Evolutionary conservation across 1,139 yeast genomes (phyloP).

Genomic region (Debaryomyces subglobosus): DNA sequence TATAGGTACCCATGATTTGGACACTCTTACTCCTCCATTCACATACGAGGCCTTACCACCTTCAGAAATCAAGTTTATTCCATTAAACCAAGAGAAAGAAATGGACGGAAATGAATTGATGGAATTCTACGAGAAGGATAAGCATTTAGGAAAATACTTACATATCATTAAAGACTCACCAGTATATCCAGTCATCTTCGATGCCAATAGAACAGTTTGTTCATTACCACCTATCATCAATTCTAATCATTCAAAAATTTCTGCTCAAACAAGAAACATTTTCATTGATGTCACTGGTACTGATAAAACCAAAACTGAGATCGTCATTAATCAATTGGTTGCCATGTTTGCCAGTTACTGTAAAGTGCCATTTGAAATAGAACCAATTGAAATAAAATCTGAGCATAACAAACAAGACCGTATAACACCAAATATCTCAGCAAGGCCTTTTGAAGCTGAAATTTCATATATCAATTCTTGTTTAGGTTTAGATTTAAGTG

Average conservation of each 20-base stretch:
- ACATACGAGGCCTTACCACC: conserved; percentile 87
- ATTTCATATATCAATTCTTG: conserved; percentile 88
- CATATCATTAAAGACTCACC: conserved; percentile 89
- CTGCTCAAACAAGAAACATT: conserved; percentile 81
- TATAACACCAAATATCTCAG: conserved; percentile 70
- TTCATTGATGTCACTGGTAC: conserved; percentile 96
- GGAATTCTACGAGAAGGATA: conserved; percentile 90
- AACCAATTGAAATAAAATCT: conserved; percentile 84
- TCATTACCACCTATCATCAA: conserved; percentile 98
- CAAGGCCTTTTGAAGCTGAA: conserved; percentile 75
- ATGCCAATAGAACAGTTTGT: conserved; percentile 75
- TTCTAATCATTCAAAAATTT: conserved; percentile 86
- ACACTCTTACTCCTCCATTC: conserved; percentile 80
- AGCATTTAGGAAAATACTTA: conserved; percentile 84
- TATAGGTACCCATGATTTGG: conserved; percentile 96
- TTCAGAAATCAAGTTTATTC: conserved; percentile 73
- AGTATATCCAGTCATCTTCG: conserved; percentile 88
- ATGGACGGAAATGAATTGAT: conserved; percentile 79
- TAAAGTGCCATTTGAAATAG: conserved; percentile 75
- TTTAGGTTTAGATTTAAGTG: conserved; percentile 74
- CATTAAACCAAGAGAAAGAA: conserved; percentile 80
- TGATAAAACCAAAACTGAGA: conserved; percentile 88
- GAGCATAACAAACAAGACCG: conserved; percentile 82
- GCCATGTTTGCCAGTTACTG: conserved; percentile 96
- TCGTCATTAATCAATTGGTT: conserved; percentile 87